phyloP scores from a whole-genome alignment of 169 alveolate genomes.

The Cryptosporidium baileyi region DNA sequence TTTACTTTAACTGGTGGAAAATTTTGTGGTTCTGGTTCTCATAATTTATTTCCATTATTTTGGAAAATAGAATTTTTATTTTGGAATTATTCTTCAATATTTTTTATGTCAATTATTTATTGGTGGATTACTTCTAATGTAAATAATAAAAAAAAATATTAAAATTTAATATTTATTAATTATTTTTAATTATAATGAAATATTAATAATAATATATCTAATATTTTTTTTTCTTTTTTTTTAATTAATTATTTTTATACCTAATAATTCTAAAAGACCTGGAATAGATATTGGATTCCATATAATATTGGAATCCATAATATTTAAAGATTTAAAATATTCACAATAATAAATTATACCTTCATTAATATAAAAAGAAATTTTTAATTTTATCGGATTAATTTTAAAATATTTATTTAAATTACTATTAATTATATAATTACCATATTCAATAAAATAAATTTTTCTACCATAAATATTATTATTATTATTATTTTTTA shows the following conservation, averaged over 20 bases:
- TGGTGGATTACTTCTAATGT: slow-evolving; percentile 54
- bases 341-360: not conserved
- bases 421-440: not conserved
- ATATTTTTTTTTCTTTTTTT: too few species aligned
- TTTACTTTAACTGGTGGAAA: slow-evolving; percentile 26
- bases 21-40: slow-evolving; percentile 36
- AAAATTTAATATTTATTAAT: too few species aligned
- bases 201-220: too few species aligned
- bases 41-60: slow-evolving; percentile 18
- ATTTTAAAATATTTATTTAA: not conserved
- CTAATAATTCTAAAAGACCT: not conserved
- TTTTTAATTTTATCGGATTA: not conserved
- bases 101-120: slow-evolving; percentile 28
- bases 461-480: not conserved
- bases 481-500: not conserved
- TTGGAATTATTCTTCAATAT: slow-evolving; percentile 42
- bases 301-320: not conserved
- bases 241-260: not conserved
- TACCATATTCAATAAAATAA: slow-evolving; percentile 12
- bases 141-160: not conserved
- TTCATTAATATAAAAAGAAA: slow-evolving; percentile 7
- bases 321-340: not conserved
- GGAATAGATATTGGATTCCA: slow-evolving; percentile 23
- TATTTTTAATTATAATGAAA: too few species aligned
- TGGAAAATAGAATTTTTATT: slow-evolving; percentile 42